Evolutionary conservation across 805 yeast species (phyloP).

Genomic region (Scheffersomyces lignosus): DNA sequence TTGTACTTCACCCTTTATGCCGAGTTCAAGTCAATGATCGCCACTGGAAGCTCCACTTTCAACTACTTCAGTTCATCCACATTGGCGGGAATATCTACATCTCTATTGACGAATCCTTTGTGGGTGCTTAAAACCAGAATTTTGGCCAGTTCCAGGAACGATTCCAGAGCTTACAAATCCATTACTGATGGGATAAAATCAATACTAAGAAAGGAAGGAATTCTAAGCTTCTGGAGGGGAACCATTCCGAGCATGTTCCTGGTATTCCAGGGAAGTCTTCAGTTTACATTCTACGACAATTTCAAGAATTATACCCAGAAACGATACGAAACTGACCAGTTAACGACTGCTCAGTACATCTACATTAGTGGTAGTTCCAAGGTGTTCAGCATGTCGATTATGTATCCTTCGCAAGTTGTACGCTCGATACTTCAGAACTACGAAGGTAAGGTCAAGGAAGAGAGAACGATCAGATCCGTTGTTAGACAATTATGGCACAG

Average conservation of each 20-base stretch:
- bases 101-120: conserved; percentile 82
- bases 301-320: conserved; percentile 45
- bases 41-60: conserved; percentile 16
- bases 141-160: conserved; percentile 51
- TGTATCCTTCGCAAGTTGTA: conserved; percentile 85
- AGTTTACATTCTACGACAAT: conserved; percentile 82
- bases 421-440: conserved; percentile 68
- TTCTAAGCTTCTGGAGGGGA: conserved; percentile 69
- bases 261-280: conserved; percentile 87
- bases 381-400: conserved; percentile 58
- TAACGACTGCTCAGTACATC: conserved; percentile 59
- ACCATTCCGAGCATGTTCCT: conserved; percentile 72
- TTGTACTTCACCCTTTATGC: conserved; percentile 79
- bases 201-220: conserved; percentile 57
- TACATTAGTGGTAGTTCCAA: conserved; percentile 69
- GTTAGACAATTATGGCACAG: conserved; percentile 37
- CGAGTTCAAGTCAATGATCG: conserved; percentile 43
- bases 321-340: conserved; percentile 13
- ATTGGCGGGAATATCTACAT: conserved; percentile 72
- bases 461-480: conserved; percentile 29
- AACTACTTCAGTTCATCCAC: conserved; percentile 37
- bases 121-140: conserved; percentile 96
- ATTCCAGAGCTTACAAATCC: conserved; percentile 57
- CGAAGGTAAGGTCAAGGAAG: conserved; percentile 8
- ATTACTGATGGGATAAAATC: conserved; percentile 53